phyloP scores from a whole-genome alignment of 192 early-diverging fungal genomes.

The Backusella circina region DNA sequence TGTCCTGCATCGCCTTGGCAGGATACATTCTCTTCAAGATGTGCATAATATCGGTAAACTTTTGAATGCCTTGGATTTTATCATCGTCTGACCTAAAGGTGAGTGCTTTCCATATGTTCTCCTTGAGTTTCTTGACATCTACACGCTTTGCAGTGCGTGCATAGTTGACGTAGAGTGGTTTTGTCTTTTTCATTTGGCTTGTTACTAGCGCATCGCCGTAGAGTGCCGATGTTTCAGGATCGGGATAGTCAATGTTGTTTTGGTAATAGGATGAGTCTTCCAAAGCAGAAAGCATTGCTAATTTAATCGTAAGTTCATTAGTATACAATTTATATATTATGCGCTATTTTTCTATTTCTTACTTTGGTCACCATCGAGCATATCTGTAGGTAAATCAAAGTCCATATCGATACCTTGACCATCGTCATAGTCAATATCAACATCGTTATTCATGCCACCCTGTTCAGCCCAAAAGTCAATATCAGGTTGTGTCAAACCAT shows the following conservation, averaged over 20 bases:
- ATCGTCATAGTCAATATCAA: not conserved
- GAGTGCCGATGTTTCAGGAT: constrained; percentile 32
- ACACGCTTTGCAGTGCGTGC: constrained; percentile 89
- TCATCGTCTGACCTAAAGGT: constrained; percentile 11
- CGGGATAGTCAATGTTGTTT: constrained; percentile 33
- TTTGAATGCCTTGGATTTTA: constrained; percentile 52
- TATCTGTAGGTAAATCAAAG: constrained; percentile 18
- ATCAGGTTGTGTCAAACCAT: constrained; percentile 31
- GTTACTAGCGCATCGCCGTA: constrained; percentile 30
- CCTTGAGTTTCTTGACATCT: constrained; percentile 93
- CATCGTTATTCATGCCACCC: not conserved
- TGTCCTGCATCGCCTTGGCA: constrained; percentile 77
- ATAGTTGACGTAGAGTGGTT: constrained; percentile 72
- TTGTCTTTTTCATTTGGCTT: constrained; percentile 53
- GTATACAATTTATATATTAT: not conserved
- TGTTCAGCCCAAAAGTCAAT: constrained; percentile 45
- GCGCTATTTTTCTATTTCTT: not conserved
- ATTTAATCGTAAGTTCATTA: not conserved
- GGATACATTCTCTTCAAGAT: constrained; percentile 74
- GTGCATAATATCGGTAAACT: constrained; percentile 73
- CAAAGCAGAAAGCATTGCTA: constrained; percentile 13
- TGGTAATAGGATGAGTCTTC: constrained; percentile 40
- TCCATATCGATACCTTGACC: constrained; percentile 23
- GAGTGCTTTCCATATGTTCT: constrained; percentile 90
- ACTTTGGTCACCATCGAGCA: constrained; percentile 27